A percentile compares a stretch with the other conserved stretches of the same genome.
Evolutionary conservation across 495 filamentous ascomycete genomes (phyloP).

Genomic region (Glarea lozoyensis): DNA sequence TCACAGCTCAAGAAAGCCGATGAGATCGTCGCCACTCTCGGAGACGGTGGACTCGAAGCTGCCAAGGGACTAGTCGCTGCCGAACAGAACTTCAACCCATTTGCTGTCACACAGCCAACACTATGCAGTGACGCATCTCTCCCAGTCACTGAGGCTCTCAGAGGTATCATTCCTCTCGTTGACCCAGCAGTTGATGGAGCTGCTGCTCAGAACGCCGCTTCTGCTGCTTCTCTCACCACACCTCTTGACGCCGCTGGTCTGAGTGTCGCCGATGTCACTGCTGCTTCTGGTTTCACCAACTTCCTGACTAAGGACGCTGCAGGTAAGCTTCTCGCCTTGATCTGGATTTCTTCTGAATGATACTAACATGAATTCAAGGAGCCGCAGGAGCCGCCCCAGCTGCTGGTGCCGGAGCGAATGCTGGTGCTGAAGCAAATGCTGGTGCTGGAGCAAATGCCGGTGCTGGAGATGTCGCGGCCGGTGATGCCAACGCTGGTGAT

Average conservation of each 20-base stretch:
- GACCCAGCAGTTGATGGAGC: constrained; percentile 47
- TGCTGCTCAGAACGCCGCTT: constrained; percentile 44
- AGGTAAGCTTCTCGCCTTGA: too few species aligned
- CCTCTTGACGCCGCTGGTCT: constrained; percentile 45
- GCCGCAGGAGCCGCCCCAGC: constrained; percentile 13
- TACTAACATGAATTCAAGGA: too few species aligned
- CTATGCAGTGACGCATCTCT: constrained; percentile 51
- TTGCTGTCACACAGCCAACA: constrained; percentile 40
- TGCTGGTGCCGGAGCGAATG: constrained; percentile 3
- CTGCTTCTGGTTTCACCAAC: constrained; percentile 43
- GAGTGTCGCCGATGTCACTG: constrained; percentile 46
- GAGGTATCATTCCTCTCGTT: constrained; percentile 51
- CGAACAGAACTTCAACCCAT: constrained; percentile 66
- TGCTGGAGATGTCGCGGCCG: constrained; percentile 2
- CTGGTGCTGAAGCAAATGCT: constrained; percentile 3
- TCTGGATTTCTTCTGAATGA: too few species aligned
- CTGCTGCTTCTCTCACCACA: constrained; percentile 33
- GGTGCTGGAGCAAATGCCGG: constrained; percentile 1
- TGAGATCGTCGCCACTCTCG: constrained; percentile 46
- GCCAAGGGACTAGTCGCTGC: constrained; percentile 51
- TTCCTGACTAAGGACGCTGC: constrained; percentile 32
- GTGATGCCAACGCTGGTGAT: neutral
- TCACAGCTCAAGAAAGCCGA: constrained; percentile 36
- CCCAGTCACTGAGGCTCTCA: constrained; percentile 43
- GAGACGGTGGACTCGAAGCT: constrained; percentile 41